Percentiles rank a stretch among this genome's conserved stretches.
Conservation (phyloP, 2,329 filamentous ascomycete genomes). For the Pseudofabraea citricarpa region DNA sequence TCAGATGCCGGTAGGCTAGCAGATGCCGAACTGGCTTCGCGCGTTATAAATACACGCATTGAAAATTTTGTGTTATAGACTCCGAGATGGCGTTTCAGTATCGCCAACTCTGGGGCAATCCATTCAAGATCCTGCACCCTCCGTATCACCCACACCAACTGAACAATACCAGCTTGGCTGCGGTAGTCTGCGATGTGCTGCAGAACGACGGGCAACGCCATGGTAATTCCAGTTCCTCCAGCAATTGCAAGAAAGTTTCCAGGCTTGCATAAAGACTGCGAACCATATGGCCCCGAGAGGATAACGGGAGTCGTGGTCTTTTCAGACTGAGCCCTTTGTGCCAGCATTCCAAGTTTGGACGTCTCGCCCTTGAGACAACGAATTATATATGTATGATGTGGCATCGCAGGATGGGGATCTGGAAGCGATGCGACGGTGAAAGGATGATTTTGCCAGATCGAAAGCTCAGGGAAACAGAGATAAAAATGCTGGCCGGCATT, state of each 20-base stretch:
- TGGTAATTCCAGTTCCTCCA: conserved; percentile 55
- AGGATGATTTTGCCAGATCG: conserved; percentile 71
- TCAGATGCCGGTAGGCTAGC: neutral
- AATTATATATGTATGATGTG: conserved; percentile 52
- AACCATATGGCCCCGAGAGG: conserved; percentile 60
- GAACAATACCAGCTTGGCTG: conserved; percentile 30
- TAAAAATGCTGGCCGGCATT: conserved; percentile 73
- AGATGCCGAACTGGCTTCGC: conserved; percentile 20
- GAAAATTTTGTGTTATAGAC: conserved; percentile 36
- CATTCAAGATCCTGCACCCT: conserved; percentile 50
- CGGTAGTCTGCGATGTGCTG: conserved; percentile 29
- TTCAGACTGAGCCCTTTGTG: conserved; percentile 34
- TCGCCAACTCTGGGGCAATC: conserved; percentile 51
- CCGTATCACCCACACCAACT: conserved; percentile 63
- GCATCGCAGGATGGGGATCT: conserved; percentile 31
- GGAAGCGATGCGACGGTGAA: conserved; percentile 75
- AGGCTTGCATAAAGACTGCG: conserved; percentile 16
- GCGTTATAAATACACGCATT: conserved; percentile 55
- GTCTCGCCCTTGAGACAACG: conserved; percentile 57
- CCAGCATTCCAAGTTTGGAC: conserved; percentile 10
- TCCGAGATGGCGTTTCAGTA: conserved; percentile 36
- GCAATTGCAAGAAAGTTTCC: conserved; percentile 43
- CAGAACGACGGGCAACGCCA: conserved; percentile 49
- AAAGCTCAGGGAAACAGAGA: conserved; percentile 67
- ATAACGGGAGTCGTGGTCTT: conserved; percentile 53